Evolutionary conservation across 2,329 filamentous ascomycete species (phyloP), one percentile per base, ranked within the genome.

Genomic region (Huntiella savannae): DNA sequence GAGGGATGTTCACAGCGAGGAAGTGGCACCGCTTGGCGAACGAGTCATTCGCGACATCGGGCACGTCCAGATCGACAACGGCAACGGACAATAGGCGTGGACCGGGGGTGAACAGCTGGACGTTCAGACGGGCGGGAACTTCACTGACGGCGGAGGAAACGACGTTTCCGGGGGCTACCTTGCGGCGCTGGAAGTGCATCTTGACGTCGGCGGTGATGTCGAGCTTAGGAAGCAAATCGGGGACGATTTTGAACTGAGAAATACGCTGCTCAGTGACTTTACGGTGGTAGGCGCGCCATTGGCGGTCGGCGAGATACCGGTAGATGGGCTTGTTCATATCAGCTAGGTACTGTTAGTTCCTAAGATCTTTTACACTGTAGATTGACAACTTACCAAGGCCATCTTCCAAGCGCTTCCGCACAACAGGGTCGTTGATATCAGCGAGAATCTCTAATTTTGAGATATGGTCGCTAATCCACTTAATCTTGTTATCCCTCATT

Each of bases 301-400:
- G 86, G 55, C 72, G 67, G 58, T 94, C 75, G 50, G 88, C 84
- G 43, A 96, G 79, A 62, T 82, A 74, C 53, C 88, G 82, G 68
- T 98, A 98, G 58, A 98, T 87, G 52, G 88, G 88, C 62, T 93
- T 93, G 66, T 75, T 79, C 85, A 96, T 88, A 62, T 96, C 86
- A 53, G 82, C 87, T 95, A 53, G 4, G 17, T 6, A 3, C 33
- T 39, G 38, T 47, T 36, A 49, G 36, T 15, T n/a, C 16, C n/a
- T 40, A 48, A 46, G n/a, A 41, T 19, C 22, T 11, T 11, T 15
- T 59, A 53, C 56, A 52, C 22, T 40, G 40, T 36, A n/a, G 16
- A 37, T 22, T 7, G 44, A 33, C 33, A 12, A 61, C 72, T 55
- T 67, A 94, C 88, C 86, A 55, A 79, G 63, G 17, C 87, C 86